Evolutionary conservation across 2,329 filamentous ascomycete species (phyloP).

Genomic region (Epichloe festucae): DNA sequence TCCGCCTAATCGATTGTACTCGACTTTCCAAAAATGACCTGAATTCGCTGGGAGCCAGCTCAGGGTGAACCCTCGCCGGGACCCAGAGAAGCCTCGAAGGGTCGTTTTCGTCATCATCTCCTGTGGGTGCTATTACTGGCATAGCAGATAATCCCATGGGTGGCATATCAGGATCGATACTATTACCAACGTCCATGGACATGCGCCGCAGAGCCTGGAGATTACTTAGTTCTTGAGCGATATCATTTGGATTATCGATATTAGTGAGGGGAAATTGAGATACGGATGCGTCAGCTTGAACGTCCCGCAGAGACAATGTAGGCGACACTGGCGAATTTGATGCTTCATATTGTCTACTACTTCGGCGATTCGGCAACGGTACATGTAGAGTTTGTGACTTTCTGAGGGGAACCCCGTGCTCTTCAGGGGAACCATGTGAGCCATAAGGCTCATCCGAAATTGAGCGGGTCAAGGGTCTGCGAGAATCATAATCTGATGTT

Average conservation of each 20-base stretch:
- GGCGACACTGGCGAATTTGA: constrained; percentile 37
- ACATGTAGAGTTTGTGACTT: constrained; percentile 31
- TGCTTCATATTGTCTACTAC: constrained; percentile 27
- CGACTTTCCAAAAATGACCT: constrained; percentile 92
- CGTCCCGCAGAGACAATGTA: constrained; percentile 38
- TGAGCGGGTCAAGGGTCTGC: constrained; percentile 30
- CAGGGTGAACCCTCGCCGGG: constrained; percentile 83
- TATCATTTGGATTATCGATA: constrained; percentile 77
- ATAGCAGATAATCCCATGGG: constrained; percentile 55
- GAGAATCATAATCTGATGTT: constrained; percentile 21
- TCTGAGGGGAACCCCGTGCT: constrained; percentile 20
- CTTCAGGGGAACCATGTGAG: constrained; percentile 17
- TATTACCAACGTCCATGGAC: constrained; percentile 84
- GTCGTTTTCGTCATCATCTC: constrained; percentile 73
- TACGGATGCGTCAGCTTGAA: constrained; percentile 46
- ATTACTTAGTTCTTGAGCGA: constrained; percentile 86
- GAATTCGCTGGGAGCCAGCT: constrained; percentile 90
- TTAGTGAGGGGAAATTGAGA: constrained; percentile 71
- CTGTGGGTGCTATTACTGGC: constrained; percentile 57
- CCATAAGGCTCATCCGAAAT: constrained; percentile 29
- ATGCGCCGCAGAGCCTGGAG: constrained; percentile 79
- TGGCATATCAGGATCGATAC: constrained; percentile 60
- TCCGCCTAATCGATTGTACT: constrained; percentile 76
- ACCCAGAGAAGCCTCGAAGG: constrained; percentile 89
- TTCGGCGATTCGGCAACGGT: constrained; percentile 27